Evolutionary conservation across 2,329 filamentous ascomycete species (phyloP).

Genomic region (Xylaria digitata): DNA sequence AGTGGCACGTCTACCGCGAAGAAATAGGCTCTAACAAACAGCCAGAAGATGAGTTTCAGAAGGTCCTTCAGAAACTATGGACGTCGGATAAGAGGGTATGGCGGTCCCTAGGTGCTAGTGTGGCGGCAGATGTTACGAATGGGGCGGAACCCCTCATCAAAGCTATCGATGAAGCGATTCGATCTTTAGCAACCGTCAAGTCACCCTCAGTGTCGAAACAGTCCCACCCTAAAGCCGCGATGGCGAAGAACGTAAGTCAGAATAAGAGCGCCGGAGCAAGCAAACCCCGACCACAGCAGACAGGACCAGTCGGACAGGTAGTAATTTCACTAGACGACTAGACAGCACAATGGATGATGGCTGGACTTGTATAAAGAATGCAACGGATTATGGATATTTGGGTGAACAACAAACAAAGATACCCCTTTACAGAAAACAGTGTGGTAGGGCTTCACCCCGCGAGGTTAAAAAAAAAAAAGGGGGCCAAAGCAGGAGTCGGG

Average conservation of each 20-base stretch:
- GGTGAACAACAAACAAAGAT: constrained; percentile 30
- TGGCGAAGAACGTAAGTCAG: constrained; percentile 38
- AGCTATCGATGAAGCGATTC: constrained; percentile 60
- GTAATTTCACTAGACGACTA: constrained; percentile 41
- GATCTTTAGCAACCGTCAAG: constrained; percentile 48
- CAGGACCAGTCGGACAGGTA: constrained; percentile 26
- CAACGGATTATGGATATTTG: constrained; percentile 16
- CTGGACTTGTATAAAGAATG: constrained; percentile 18
- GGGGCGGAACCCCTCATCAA: constrained; percentile 60
- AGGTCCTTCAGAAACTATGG: constrained; percentile 47
- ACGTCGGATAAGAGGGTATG: constrained; percentile 45
- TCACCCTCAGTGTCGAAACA: constrained; percentile 47
- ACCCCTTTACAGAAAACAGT: constrained; percentile 29
- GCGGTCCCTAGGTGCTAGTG: constrained; percentile 53
- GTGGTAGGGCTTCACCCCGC: constrained; percentile 9
- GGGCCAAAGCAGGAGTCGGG: neutral
- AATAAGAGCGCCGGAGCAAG: constrained; percentile 39
- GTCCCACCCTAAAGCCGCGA: constrained; percentile 38
- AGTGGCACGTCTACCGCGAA: constrained; percentile 63
- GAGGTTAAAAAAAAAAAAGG: neutral
- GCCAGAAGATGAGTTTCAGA: constrained; percentile 48
- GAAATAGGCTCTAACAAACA: constrained; percentile 42
- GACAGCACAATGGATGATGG: constrained; percentile 1
- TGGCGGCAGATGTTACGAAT: constrained; percentile 54
- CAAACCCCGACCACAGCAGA: constrained; percentile 41